These are phyloP conservation scores for Lumnitzera littorea DNA, from an alignment of 345 rosid species.

Conservation along the genomic window DNA sequence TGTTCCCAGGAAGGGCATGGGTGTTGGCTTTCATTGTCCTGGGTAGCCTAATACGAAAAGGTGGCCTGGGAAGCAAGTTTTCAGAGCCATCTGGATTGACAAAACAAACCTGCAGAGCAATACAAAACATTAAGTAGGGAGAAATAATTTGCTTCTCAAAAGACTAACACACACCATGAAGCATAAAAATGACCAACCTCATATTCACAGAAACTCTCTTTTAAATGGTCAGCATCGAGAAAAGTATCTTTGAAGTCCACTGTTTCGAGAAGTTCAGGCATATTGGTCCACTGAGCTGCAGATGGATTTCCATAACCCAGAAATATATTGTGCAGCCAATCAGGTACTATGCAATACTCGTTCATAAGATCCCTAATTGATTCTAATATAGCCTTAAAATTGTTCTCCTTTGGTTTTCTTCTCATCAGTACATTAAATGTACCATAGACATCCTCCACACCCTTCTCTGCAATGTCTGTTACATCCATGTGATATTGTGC, in stretches of 20 bases:
- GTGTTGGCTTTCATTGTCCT: constrained; percentile 52
- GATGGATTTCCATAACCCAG: constrained; percentile 99
- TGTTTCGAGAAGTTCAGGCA: constrained; percentile 82
- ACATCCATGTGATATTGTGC: constrained; percentile 99
- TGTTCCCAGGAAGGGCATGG: constrained; percentile 79
- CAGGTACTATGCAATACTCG: constrained; percentile 97
- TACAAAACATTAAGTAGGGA: constrained; percentile 4
- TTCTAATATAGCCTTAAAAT: constrained; percentile 96
- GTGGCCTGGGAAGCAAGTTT: constrained; percentile 65
- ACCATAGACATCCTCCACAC: constrained; percentile 85
- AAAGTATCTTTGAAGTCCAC: constrained; percentile 98
- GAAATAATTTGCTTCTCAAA: background rate
- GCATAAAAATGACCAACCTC: constrained; percentile 42
- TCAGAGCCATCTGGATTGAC: constrained; percentile 60
- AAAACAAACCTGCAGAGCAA: constrained; percentile 53
- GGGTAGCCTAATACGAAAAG: constrained; percentile 75
- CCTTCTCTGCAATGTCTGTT: constrained; percentile 84
- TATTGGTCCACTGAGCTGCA: constrained; percentile 98
- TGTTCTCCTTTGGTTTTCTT: constrained; percentile 98
- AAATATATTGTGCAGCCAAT: constrained; percentile 92
- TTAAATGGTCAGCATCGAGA: constrained; percentile 69
- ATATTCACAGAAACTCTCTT: constrained; percentile 64
- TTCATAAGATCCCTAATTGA: constrained; percentile 99
- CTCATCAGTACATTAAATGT: constrained; percentile 90
- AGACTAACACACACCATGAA: background rate